Evolutionary conservation across 2,329 filamentous ascomycete genomes (phyloP), one percentile per base, ranked within the genome.

Genomic region (Cadophora sp.): DNA sequence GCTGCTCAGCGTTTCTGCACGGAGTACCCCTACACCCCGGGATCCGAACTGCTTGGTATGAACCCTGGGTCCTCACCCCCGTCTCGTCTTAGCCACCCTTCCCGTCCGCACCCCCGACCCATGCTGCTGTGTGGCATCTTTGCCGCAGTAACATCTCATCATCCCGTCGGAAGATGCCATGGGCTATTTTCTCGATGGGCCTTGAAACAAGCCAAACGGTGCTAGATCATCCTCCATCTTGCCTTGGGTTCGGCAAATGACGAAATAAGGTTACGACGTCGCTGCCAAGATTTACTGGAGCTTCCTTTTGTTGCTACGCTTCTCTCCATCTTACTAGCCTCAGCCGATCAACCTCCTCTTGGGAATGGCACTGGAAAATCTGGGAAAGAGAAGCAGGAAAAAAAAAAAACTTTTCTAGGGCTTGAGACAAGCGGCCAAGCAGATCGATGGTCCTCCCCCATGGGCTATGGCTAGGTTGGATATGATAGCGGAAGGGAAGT

Each of bases 141-240:
- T 24, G 22, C 41, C 39, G 20, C 9, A 30, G 27, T 30, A 22
- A 33, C 58, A 60, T 45, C 41, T 63, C 64, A 20, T 43, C 65
- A 59, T 64, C 65, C 67, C 64, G 65, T 64, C 58, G 65, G 68
- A 66, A 62, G 36, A 58, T 63, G n/a, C 63, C 65, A 65, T 39
- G 36, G 27, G 27, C 58, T 59, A 51, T 64, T 64, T 59, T 64
- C 59, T 56, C 24, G 51, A 56, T 22, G 39, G 11, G 22, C 48
- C 59, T 62, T 58, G 67, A 56, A 67, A 65, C 67, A 61, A 62
- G 47, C 62, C 59, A 30, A 60, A 36, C 50, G 55, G 30, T 60
- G 43, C 58, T 48, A 43, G 58, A 24, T 58, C 33, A 18, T 41
- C 55, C 22, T 39, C 55, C 33, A 39, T 2, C 53, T 39, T 56